Evolutionary conservation across 2,329 filamentous ascomycete species (phyloP).

Genomic region (Beauveria pseudobassiana): DNA sequence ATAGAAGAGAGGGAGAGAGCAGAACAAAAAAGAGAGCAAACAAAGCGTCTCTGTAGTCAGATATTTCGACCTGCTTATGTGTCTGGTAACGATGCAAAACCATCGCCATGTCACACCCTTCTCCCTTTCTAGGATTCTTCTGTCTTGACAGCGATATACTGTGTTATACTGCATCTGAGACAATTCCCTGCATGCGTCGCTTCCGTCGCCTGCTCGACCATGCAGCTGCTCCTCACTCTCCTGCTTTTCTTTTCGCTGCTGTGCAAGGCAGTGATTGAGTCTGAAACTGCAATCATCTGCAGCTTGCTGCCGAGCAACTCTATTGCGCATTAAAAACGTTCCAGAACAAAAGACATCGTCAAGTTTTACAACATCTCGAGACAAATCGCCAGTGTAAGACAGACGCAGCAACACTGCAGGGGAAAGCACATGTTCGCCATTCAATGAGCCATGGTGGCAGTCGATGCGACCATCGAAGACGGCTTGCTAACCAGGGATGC

Average conservation of each 20-base stretch:
- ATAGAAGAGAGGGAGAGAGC: neutral
- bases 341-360: neutral
- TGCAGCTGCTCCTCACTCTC: neutral
- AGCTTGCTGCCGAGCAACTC: neutral
- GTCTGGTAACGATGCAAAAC: no score
- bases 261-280: neutral
- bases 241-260: neutral
- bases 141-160: neutral
- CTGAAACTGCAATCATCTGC: slow-evolving; percentile 3
- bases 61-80: no score
- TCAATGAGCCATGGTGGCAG: neutral
- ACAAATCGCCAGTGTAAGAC: neutral
- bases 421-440: neutral
- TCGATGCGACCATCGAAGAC: neutral
- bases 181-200: slow-evolving; percentile 5
- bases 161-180: slow-evolving; percentile 3
- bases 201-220: neutral
- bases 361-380: neutral
- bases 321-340: neutral
- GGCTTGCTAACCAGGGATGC: neutral
- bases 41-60: neutral
- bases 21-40: neutral
- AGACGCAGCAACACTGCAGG: neutral
- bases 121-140: neutral
- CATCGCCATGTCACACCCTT: no score